Conservation (phyloP, 441 rosid genomes). For the Erodium chrysanthum region DNA sequence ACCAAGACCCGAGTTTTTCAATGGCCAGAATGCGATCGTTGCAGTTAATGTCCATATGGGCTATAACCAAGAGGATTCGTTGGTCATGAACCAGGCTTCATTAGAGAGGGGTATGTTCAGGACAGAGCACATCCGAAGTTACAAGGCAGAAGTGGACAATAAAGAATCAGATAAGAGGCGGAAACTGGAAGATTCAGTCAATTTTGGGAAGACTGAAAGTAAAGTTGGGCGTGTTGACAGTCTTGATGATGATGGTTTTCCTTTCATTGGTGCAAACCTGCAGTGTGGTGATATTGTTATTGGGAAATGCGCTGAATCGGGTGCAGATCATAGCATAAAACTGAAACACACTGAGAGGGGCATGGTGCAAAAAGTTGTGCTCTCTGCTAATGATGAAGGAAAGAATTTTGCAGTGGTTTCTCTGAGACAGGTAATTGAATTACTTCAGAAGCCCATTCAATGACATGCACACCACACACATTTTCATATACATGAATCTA, state of each 20-base stretch:
- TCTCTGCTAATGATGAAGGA: conserved; percentile 85
- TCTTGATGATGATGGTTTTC: conserved; percentile 86
- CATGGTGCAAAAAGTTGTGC: conserved; percentile 81
- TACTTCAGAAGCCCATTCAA: not conserved
- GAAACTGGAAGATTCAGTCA: conserved; percentile 45
- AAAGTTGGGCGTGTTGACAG: conserved; percentile 74
- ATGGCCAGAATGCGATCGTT: conserved; percentile 84
- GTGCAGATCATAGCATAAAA: conserved; percentile 71
- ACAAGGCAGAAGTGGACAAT: conserved; percentile 79
- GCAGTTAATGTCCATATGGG: conserved; percentile 92
- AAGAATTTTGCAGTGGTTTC: conserved; percentile 79
- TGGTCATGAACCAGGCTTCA: conserved; percentile 88
- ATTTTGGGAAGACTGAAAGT: conserved; percentile 68
- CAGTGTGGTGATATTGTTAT: conserved; percentile 81
- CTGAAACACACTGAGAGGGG: conserved; percentile 90
- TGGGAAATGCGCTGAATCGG: conserved; percentile 72
- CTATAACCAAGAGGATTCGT: conserved; percentile 88
- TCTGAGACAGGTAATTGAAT: conserved; percentile 56
- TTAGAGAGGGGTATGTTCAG: conserved; percentile 86
- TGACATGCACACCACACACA: not conserved
- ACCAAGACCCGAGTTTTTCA: conserved; percentile 52
- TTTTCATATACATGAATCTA: not conserved
- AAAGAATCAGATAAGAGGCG: conserved; percentile 54
- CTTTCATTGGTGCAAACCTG: conserved; percentile 70
- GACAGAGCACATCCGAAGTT: conserved; percentile 74